Base-by-base conservation (phyloP, 768 basidiomycete species). In the Boletus huronensis region DNA sequence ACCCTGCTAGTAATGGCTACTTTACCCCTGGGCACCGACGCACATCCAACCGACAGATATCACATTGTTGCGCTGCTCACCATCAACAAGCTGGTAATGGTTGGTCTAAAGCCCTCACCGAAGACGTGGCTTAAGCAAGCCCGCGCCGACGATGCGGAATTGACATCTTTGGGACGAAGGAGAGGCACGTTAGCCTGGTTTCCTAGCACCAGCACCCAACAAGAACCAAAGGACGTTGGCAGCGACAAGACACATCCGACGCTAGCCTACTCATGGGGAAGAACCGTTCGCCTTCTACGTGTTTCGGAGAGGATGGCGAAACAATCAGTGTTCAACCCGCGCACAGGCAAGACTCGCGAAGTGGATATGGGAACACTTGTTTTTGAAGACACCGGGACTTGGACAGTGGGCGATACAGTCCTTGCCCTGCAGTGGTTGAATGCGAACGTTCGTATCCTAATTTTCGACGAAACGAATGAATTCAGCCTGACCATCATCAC, bases 71-170 rank as follows among this genome's bases (percentile, higher is more conserved):
- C 95, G 0, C 71, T 99, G 43, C 77, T 98, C 29, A 99, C 97
- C 0, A 84, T 92, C 0, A 80, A 85, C 23, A 99, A 99, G 67
- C 76, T 98, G 4, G 90, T 99, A 13, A 81, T 98, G 34, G 93
- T 98, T 10, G 94, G 94, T 6, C 69, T 99, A 57, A 94, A 92
- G 62, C 97, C 97, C 3, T 80, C 83, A 0, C 91, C 97, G 8
- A 85, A 89, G 65, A 99, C 95, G 0, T 98, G 94, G 93, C 88
- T 89, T 64, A 86, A 90, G 64, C 81, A 77, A 50, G 75, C 83
- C 55, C 83, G 89, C 10, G 76, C 78, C 13, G 63, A 74, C 25
- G 80, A 80, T 51, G 76, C 75, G 9, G 72, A 71, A 3, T 60
- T 65, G n/a, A 67, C 70, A 53, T 71, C 74, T 16, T 74, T 64